Evolutionary conservation across 305 asterid species (phyloP), one percentile per base, ranked within the genome.

Genomic region (Solanum hybrid): DNA sequence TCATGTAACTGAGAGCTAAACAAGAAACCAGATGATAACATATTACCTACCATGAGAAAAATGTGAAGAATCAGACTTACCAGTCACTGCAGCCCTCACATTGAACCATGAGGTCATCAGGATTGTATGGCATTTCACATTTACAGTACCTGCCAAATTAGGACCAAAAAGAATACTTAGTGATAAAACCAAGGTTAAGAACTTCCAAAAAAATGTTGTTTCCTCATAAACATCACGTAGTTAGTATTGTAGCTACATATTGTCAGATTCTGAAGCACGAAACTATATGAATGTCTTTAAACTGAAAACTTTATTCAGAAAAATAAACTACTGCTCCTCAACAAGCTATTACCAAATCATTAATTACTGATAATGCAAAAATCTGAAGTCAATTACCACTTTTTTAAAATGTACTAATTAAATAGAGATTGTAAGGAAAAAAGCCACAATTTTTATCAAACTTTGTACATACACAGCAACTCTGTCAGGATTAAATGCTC

Each of bases 61-160:
- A 92, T 79, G 76, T 14, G 22, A 89, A 36, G 87, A 73, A 89
- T 57, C 77, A 37, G 89, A 92, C 97, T 92, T 91, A 96, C 99
- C 98, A 96, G 91, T 96, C 98, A 89, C 92, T 94, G 92, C 99
- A 96, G 80, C 92, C 97, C 89, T 96, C 98, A 80, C 99, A 96
- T 89, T 95, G 98, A 92, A 96, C 94, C 99, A 96, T 96, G 46
- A 96, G 96, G 92, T 96, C 97, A 79, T 96, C 98, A 20, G 98
- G 98, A 91, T 96, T 96, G 92, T 95, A 95, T 89, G 99, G 98
- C 99, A 96, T 96, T 92, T 96, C 99, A 91, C 99, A 96, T 92
- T 96, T 95, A 88, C 99, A 96, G 89, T 94, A 96, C 93, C 99
- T 96, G 94, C 87, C 91, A 61, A 80, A 91, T 91, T 36, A 90